Evolutionary conservation across 2,329 filamentous ascomycete species (phyloP).

Genomic region (Alternaria postmessia): DNA sequence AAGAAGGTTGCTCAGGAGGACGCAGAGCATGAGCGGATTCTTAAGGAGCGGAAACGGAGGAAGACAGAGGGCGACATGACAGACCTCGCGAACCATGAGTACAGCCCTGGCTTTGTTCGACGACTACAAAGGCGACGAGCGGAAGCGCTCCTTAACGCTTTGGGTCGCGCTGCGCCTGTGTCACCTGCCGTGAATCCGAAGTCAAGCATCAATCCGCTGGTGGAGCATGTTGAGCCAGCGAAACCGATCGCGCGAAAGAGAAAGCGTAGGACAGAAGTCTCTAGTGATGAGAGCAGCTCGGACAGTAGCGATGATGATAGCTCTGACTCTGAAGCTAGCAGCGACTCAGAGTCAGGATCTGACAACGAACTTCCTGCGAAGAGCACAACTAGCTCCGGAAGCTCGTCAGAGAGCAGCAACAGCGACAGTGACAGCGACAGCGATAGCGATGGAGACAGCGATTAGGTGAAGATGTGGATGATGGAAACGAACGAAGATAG

Average conservation of each 20-base stretch:
- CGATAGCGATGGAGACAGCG: slow-evolving; percentile 12
- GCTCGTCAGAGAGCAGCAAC: slow-evolving; percentile 21
- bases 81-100: slow-evolving; percentile 30
- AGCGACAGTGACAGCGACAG: slow-evolving; percentile 22
- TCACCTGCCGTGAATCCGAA: slow-evolving; percentile 22
- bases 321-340: slow-evolving; percentile 12
- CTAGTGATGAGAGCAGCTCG: slow-evolving; percentile 46
- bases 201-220: slow-evolving; percentile 24
- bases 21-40: slow-evolving; percentile 47
- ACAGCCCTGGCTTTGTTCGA: slow-evolving; percentile 43
- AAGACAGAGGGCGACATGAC: slow-evolving; percentile 43
- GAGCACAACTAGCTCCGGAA: slow-evolving; percentile 17
- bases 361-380: slow-evolving; percentile 4
- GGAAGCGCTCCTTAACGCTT: slow-evolving; percentile 40
- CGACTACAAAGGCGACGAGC: slow-evolving; percentile 46
- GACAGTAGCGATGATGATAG: slow-evolving; percentile 42
- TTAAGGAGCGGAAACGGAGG: slow-evolving; percentile 42
- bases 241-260: slow-evolving; percentile 32
- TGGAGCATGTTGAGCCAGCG: slow-evolving; percentile 23
- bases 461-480: background rate
- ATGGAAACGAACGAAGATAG: background rate
- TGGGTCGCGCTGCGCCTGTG: slow-evolving; percentile 39
- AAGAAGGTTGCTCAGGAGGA: slow-evolving; percentile 49
- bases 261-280: slow-evolving; percentile 39
- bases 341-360: background rate